phyloP scores from a whole-genome alignment of 2,329 filamentous ascomycete species.

The Pestalotiopsis fici region DNA sequence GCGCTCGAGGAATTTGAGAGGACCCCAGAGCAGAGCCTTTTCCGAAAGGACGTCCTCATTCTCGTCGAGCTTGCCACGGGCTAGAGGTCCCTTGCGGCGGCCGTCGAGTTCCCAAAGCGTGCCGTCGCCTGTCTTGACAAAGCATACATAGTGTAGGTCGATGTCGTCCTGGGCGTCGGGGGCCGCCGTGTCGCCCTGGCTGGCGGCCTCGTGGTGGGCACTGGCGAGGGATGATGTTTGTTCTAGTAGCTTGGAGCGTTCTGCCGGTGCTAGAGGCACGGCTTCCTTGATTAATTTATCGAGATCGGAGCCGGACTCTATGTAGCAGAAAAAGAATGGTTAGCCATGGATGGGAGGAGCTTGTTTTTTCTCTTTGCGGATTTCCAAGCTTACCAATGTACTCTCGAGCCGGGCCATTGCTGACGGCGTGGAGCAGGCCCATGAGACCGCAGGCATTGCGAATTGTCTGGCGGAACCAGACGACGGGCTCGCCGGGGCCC shows the following conservation, averaged over 20 bases:
- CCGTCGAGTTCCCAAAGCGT: slow-evolving; percentile 64
- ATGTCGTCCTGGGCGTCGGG: slow-evolving; percentile 78
- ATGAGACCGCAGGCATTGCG: slow-evolving; percentile 91
- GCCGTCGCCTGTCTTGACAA: slow-evolving; percentile 74
- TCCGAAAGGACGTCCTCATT: slow-evolving; percentile 75
- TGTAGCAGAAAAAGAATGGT: background rate
- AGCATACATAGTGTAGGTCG: slow-evolving; percentile 96
- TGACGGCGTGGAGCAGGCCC: slow-evolving; percentile 79
- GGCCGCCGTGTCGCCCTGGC: slow-evolving; percentile 74
- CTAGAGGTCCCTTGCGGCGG: slow-evolving; percentile 57
- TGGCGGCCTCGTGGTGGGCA: slow-evolving; percentile 78
- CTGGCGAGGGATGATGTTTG: slow-evolving; percentile 72
- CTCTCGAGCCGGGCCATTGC: slow-evolving; percentile 70
- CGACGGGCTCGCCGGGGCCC: slow-evolving; percentile 71
- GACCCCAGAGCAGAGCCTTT: slow-evolving; percentile 72
- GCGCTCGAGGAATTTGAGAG: slow-evolving; percentile 56
- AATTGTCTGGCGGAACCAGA: slow-evolving; percentile 97
- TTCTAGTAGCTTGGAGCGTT: slow-evolving; percentile 76
- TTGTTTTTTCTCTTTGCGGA: too few relatives aligned
- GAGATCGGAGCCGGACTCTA: slow-evolving; percentile 56
- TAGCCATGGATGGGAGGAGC: background rate
- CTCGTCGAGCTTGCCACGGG: slow-evolving; percentile 53
- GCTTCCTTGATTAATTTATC: slow-evolving; percentile 68
- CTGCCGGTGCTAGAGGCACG: slow-evolving; percentile 65
- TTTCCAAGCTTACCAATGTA: slow-evolving; percentile 55